These are phyloP conservation scores for Hanseniaspora guilliermondii DNA, from an alignment of 805 yeast species.

Conservation along the genomic window DNA sequence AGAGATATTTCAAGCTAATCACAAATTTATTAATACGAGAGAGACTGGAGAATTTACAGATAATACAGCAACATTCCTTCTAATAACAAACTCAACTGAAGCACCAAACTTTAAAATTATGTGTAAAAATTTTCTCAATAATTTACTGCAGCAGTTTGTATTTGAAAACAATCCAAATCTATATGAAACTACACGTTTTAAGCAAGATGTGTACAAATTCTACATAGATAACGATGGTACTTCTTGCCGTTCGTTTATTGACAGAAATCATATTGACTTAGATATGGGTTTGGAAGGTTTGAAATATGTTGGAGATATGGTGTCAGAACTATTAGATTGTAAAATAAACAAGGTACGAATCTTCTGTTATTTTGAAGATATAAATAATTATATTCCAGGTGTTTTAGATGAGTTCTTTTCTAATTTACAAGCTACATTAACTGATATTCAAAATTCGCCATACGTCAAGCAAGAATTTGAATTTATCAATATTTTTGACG, in stretches of 20 bases:
- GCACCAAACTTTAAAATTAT: constrained; percentile 11
- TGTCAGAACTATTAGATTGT: background rate
- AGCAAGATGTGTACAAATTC: constrained; percentile 2
- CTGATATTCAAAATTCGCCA: background rate
- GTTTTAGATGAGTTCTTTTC: constrained; percentile 6
- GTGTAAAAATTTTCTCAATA: constrained; percentile 8
- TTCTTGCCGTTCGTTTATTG: constrained; percentile 1
- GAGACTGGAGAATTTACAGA: no score
- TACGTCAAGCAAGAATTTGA: background rate
- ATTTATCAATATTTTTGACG: constrained; percentile 10
- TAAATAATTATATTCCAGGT: constrained; percentile 9
- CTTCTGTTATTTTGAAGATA: constrained; percentile 8
- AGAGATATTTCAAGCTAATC: background rate
- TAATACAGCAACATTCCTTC: background rate
- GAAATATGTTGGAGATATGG: background rate
- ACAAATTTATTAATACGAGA: background rate
- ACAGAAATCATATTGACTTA: constrained; percentile 7
- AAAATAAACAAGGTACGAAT: constrained; percentile 4
- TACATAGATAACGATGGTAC: constrained; percentile 4
- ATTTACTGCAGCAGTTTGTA: constrained; percentile 8
- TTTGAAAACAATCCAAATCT: background rate
- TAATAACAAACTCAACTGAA: constrained; percentile 2
- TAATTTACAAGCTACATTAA: background rate
- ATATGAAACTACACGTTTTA: background rate
- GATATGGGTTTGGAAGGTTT: constrained; percentile 9